Conservation (phyloP, 2,329 filamentous ascomycete genomes). For the Alternaria sp. region DNA sequence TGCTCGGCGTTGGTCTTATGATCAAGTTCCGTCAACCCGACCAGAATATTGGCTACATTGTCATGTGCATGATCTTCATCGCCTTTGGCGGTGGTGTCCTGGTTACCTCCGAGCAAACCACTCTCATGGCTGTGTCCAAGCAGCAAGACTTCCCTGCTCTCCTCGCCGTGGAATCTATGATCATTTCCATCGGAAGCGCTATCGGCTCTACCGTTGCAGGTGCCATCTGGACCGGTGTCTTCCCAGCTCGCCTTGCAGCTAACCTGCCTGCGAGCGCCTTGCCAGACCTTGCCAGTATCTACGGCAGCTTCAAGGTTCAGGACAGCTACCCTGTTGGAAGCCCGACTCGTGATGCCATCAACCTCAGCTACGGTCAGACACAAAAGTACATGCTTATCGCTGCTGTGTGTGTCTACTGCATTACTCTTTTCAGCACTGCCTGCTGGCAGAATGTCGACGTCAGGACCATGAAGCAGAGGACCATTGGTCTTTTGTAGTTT, state of each 20-base stretch:
- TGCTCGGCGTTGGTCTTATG: constrained; percentile 49
- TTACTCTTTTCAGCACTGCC: constrained; percentile 33
- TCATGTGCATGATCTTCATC: constrained; percentile 50
- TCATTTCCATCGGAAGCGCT: constrained; percentile 63
- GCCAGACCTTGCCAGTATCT: constrained; percentile 54
- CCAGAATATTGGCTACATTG: constrained; percentile 45
- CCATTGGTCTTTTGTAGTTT: constrained; percentile 39
- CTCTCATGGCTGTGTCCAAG: constrained; percentile 45
- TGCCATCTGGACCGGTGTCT: constrained; percentile 70
- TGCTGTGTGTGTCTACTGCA: constrained; percentile 40
- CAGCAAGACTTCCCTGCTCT: constrained; percentile 46
- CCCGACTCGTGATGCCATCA: constrained; percentile 56
- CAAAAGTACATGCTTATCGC: constrained; percentile 51
- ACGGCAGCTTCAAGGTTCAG: constrained; percentile 63
- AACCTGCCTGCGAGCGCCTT: constrained; percentile 57
- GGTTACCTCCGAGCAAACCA: constrained; percentile 46
- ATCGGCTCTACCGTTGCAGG: constrained; percentile 63
- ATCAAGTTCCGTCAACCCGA: constrained; percentile 50
- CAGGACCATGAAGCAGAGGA: constrained; percentile 45
- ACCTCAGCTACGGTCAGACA: constrained; percentile 47
- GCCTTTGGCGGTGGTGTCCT: constrained; percentile 45
- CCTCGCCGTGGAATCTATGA: constrained; percentile 63
- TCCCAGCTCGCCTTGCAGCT: constrained; percentile 59
- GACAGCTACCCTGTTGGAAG: constrained; percentile 61
- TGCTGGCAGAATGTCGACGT: constrained; percentile 45